Base-by-base conservation (phyloP, 768 basidiomycete genomes). In the Hortiboletus campestris region DNA sequence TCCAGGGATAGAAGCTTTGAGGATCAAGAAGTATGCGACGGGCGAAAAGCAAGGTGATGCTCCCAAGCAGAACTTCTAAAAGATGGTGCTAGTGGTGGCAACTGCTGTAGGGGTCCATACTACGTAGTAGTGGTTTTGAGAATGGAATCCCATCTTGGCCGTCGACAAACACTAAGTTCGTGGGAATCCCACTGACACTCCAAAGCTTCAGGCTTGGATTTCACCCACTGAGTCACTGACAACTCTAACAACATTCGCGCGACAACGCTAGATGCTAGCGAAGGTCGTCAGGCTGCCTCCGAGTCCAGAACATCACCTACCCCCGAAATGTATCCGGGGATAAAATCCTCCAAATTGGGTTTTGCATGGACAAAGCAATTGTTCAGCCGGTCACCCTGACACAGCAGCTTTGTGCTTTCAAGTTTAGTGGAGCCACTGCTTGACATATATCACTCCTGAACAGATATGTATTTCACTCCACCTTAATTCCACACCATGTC, bases 391-490 rank as follows among this genome's bases (percentile, higher is more conserved):
- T 28, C 51, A 44, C 46, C 44, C 35, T 38, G 34, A 35, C 52
- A 54, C 53, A 35, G 28, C 38, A 14, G 45, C 64, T 58, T 65
- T 65, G 56, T 66, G 49, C 58, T 43, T 57, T 44, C 34, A 29
- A 36, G 14, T 39, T 31, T 39, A 46, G 25, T 31, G 34, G 54
- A 56, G 52, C 55, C 63, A 65, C 57, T 25, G 19, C 46, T 36
- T 31, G 25, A 35, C 48, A 35, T 42, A 45, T 49, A 44, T 36
- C 43, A 42, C 17, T 35, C 39, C 39, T 3, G 32, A 22, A 48
- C 28, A 6, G 13, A 38, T 31, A 43, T 32, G 48, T 39, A 14
- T 17, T 3, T 14, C 22, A 32, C 14, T 28, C 51, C 39, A 44
- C 49, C 40, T 55, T 61, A 49, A 42, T 28, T 50, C 46, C 34